Evolutionary conservation across 1,284 basidiomycete species (phyloP).

Genomic region (Coniophora puteana): DNA sequence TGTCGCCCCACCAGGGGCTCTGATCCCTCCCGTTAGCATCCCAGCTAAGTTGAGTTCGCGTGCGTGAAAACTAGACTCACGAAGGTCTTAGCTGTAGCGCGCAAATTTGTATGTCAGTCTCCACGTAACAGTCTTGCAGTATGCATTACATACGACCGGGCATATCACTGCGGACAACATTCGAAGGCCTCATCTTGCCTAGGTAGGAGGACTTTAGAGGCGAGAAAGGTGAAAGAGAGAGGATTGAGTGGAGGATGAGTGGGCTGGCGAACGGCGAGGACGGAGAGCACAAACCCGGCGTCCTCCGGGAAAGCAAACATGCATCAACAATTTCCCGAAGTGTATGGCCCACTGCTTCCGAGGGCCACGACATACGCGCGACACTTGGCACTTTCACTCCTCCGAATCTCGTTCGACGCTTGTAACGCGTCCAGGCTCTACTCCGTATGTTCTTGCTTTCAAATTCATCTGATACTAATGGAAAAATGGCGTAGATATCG

Average conservation of each 20-base stretch:
- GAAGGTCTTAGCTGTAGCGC: slow-evolving; percentile 52
- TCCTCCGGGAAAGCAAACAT: slow-evolving; percentile 30
- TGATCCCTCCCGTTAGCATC: slow-evolving; percentile 28
- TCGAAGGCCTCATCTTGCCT: slow-evolving; percentile 65
- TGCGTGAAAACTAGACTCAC: slow-evolving; percentile 40
- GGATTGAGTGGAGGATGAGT: no score
- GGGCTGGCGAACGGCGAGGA: background rate
- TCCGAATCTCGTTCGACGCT: no score
- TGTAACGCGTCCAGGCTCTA: no score
- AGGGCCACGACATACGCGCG: no score
- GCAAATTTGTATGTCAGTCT: slow-evolving; percentile 11
- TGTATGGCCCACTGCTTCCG: no score
- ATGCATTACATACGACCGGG: slow-evolving; percentile 73
- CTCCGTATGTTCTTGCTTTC: no score
- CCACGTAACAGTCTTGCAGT: background rate
- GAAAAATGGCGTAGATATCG: no score
- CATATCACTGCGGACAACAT: slow-evolving; percentile 64
- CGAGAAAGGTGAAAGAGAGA: background rate
- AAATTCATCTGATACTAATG: no score
- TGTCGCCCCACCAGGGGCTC: slow-evolving; percentile 93
- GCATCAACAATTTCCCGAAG: slow-evolving; percentile 23
- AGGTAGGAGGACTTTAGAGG: slow-evolving; percentile 3
- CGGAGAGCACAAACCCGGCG: slow-evolving; percentile 15
- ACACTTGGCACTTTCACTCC: no score
- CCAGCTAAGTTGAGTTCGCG: slow-evolving; percentile 7